Conservation (phyloP, 1,284 basidiomycete genomes). For the Trametes polyzona region DNA sequence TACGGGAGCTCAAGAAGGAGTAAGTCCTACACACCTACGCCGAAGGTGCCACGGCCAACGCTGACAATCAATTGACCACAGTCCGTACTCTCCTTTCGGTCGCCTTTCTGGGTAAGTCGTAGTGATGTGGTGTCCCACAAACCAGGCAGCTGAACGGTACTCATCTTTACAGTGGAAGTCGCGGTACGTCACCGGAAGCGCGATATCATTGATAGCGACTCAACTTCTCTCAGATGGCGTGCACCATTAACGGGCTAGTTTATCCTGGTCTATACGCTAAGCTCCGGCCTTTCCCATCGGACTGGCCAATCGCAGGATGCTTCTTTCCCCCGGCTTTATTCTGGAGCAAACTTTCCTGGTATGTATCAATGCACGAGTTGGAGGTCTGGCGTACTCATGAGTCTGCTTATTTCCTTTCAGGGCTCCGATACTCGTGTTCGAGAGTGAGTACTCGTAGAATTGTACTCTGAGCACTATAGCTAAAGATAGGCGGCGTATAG, state of each 20-base stretch:
- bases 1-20: constrained; percentile 16
- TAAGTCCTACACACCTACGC: neutral
- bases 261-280: neutral
- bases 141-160: neutral
- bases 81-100: constrained; percentile 11
- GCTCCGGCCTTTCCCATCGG: constrained; percentile 6
- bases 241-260: neutral
- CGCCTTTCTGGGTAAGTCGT: constrained; percentile 9
- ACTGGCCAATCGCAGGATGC: constrained; percentile 14
- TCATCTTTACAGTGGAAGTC: neutral
- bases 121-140: no score
- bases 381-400: no score
- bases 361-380: neutral
- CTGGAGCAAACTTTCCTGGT: constrained; percentile 17
- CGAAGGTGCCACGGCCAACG: no score
- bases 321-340: neutral
- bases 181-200: neutral
- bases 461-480: neutral
- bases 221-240: neutral
- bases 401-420: neutral
- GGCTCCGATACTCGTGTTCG: constrained; percentile 20
- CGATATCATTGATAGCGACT: neutral
- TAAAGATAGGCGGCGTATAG: neutral
- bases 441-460: constrained; percentile 3
- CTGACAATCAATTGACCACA: no score